Evolutionary conservation across 176 grass and related monocot genomes (phyloP), one percentile per base, ranked within the genome.

Genomic region (Pontederia paniculata): DNA sequence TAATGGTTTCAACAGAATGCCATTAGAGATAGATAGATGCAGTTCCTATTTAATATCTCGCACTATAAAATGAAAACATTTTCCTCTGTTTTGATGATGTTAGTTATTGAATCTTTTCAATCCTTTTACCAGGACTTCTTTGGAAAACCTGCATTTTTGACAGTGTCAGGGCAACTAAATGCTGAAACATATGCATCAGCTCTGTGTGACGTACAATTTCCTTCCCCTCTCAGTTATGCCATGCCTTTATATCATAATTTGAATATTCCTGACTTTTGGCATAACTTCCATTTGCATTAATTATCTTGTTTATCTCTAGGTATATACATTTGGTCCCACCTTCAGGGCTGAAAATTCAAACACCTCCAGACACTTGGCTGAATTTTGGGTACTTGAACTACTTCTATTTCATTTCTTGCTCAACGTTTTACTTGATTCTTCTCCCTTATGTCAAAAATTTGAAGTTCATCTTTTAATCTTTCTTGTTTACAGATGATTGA

Each of bases 271-370:
- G 20, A 60, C 50, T 63, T 9, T 25, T 69, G 16, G 48, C 8
- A 19, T 23, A 4, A 21, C 13, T 17, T 20, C 23, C 9, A 62
- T 62, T 17, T 15, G 44, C 22, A 1, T 69, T 18, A 53, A 23
- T 6, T 15, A 44, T 56, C 48, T 43, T 23, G 2, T 23, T 70
- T 69, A 45, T 70, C 23, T 81, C 45, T 72, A 97, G 93, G 80
- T 97, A 60, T 97, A 97, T 69, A 97, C 93, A 47, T 97, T 97
- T 72, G 86, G 86, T 50, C 93, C 93, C 13, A 97, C 93, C 66
- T 97, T 97, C 77, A 97, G 93, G 70, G 93, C 93, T 69, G 93
- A 97, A 82, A 97, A 97, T 70, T 97, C 93, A 21, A 97, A 97
- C 72, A 97, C 93, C 14, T 76, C 93, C 79, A 89, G 86, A 57